These are phyloP conservation scores for Cladosporium halotolerans DNA, from an alignment of 2,329 filamentous ascomycete genomes.

Conservation along the genomic window DNA sequence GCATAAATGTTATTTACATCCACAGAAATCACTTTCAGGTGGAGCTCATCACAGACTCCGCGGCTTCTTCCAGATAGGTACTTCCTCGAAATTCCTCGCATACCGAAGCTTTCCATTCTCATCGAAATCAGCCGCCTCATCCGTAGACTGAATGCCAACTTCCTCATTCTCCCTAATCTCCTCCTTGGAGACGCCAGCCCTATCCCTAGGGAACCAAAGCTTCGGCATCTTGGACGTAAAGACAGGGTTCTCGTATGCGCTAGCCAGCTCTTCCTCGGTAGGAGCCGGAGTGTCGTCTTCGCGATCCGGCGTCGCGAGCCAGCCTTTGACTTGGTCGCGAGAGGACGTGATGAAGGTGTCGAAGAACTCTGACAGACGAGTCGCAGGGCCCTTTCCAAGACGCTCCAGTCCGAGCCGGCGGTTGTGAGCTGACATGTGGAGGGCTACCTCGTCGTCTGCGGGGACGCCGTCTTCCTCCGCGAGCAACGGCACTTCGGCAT, in stretches of 20 bases:
- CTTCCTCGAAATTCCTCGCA: slow-evolving; percentile 37
- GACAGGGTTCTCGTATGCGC: slow-evolving; percentile 40
- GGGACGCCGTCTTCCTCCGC: slow-evolving; percentile 26
- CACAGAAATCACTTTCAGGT: too few relatives aligned
- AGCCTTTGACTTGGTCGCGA: slow-evolving; percentile 18
- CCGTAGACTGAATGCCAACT: slow-evolving; percentile 36
- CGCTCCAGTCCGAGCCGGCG: slow-evolving; percentile 24
- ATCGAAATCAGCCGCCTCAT: slow-evolving; percentile 40
- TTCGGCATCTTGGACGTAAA: slow-evolving; percentile 38
- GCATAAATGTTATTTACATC: too few relatives aligned
- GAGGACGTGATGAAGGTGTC: slow-evolving; percentile 24
- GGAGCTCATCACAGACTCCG: neutral
- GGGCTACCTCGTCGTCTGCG: slow-evolving; percentile 22
- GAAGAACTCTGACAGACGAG: slow-evolving; percentile 25
- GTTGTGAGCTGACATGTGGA: slow-evolving; percentile 28
- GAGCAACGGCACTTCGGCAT: slow-evolving; percentile 25
- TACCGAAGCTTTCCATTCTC: slow-evolving; percentile 41
- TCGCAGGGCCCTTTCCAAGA: slow-evolving; percentile 14
- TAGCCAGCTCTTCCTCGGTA: slow-evolving; percentile 25
- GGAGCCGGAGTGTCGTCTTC: slow-evolving; percentile 16
- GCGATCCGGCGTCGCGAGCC: slow-evolving; percentile 17
- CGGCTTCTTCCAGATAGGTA: slow-evolving; percentile 35
- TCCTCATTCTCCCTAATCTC: slow-evolving; percentile 38
- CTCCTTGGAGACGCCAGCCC: slow-evolving; percentile 37
- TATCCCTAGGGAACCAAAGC: slow-evolving; percentile 42